phyloP scores from a whole-genome alignment of 1,284 basidiomycete genomes.

The Malassezia sympodialis region DNA sequence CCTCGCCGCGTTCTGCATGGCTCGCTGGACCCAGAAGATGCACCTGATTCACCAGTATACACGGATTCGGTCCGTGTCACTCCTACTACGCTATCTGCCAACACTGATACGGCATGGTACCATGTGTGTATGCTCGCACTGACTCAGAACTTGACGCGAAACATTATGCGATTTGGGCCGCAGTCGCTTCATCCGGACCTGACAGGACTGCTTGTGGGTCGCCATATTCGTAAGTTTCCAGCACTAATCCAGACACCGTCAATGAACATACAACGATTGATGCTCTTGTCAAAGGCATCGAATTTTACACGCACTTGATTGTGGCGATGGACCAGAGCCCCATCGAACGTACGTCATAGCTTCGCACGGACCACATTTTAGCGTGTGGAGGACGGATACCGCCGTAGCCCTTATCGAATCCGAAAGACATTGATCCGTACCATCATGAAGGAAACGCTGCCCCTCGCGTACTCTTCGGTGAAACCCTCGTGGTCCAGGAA shows the following conservation, averaged over 20 bases:
- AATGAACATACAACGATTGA: slow-evolving; percentile 53
- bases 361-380: neutral
- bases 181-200: slow-evolving; percentile 37
- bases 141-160: slow-evolving; percentile 50
- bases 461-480: neutral
- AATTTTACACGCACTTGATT: slow-evolving; percentile 52
- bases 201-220: slow-evolving; percentile 45
- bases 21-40: slow-evolving; percentile 52
- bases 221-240: slow-evolving; percentile 50
- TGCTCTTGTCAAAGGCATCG: slow-evolving; percentile 50
- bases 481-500: neutral
- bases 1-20: slow-evolving; percentile 55
- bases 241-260: slow-evolving; percentile 53
- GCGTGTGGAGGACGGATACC: neutral
- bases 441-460: neutral
- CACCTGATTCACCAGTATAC: slow-evolving; percentile 51
- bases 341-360: neutral
- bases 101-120: slow-evolving; percentile 54
- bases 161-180: slow-evolving; percentile 55
- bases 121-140: slow-evolving; percentile 45
- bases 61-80: slow-evolving; percentile 51
- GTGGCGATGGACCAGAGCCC: slow-evolving; percentile 49
- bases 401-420: neutral
- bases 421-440: neutral
- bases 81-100: slow-evolving; percentile 55